Evolutionary conservation across 192 early-diverging fungal species (phyloP).

Genomic region (Backusella parvicylindrica): DNA sequence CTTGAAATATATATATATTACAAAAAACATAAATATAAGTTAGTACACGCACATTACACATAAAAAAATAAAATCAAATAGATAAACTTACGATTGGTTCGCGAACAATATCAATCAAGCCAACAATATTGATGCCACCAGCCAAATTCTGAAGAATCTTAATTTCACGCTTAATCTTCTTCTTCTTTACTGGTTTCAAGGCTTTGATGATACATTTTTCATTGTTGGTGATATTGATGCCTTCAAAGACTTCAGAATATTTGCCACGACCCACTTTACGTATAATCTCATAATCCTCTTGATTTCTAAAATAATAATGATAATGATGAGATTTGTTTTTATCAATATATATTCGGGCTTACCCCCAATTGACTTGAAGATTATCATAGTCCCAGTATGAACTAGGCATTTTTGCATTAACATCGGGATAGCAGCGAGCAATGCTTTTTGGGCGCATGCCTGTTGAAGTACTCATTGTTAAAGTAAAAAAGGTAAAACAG

Average conservation of each 20-base stretch:
- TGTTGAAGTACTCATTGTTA: neutral
- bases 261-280: constrained; percentile 98
- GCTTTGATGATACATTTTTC: constrained; percentile 98
- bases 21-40: neutral
- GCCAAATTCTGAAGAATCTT: constrained; percentile 97
- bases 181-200: constrained; percentile 99
- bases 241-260: constrained; percentile 99
- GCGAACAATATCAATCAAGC: constrained; percentile 89
- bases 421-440: constrained; percentile 89
- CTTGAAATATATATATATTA: constrained; percentile 36
- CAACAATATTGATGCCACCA: constrained; percentile 92
- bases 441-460: constrained; percentile 35
- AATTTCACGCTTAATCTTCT: constrained; percentile 99
- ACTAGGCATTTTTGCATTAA: constrained; percentile 73
- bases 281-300: constrained; percentile 97
- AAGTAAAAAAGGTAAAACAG: neutral
- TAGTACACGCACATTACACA: no score
- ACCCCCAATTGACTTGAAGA: constrained; percentile 90
- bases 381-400: constrained; percentile 99
- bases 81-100: constrained; percentile 73
- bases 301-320: constrained; percentile 31
- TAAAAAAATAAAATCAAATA: neutral
- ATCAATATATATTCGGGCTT: constrained; percentile 25
- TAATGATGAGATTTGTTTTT: neutral
- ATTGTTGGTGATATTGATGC: constrained; percentile 85